Percentiles rank a stretch among this genome's conserved stretches.
These are phyloP conservation scores for Hyphodiscus sp. DNA, from an alignment of 2,329 filamentous ascomycete species.

Conservation along the genomic window DNA sequence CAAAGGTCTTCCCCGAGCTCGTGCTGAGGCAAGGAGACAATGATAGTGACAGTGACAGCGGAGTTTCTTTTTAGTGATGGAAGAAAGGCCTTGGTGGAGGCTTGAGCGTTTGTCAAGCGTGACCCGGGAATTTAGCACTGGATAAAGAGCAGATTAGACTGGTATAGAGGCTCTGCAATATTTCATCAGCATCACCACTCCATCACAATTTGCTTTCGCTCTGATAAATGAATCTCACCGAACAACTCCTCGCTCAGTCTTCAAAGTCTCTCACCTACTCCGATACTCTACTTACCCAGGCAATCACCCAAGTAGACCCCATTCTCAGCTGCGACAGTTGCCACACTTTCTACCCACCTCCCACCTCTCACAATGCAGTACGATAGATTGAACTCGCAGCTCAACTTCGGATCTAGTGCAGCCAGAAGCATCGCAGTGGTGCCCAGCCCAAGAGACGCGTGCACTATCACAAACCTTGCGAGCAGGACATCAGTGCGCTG, in stretches of 20 bases:
- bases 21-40: too few relatives aligned
- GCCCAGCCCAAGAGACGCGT: too few relatives aligned
- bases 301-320: constrained; percentile 17
- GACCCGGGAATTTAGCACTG: too few relatives aligned
- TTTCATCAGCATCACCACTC: not conserved
- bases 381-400: constrained; percentile 4
- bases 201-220: constrained; percentile 3
- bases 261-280: constrained; percentile 18
- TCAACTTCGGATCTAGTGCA: constrained; percentile 6
- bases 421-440: not conserved
- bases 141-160: too few relatives aligned
- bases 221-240: constrained; percentile 1
- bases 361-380: not conserved
- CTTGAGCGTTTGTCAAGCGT: too few relatives aligned
- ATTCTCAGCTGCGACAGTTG: constrained; percentile 2
- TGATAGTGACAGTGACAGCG: too few relatives aligned
- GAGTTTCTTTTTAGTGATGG: too few relatives aligned
- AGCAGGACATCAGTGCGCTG: too few relatives aligned
- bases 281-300: constrained; percentile 6
- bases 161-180: too few relatives aligned
- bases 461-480: too few relatives aligned
- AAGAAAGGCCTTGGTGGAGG: too few relatives aligned
- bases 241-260: constrained; percentile 15
- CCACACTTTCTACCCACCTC: not conserved
- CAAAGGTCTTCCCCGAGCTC: too few relatives aligned